Conservation (phyloP, 257 asterid species). For the Apocynum venetum region DNA sequence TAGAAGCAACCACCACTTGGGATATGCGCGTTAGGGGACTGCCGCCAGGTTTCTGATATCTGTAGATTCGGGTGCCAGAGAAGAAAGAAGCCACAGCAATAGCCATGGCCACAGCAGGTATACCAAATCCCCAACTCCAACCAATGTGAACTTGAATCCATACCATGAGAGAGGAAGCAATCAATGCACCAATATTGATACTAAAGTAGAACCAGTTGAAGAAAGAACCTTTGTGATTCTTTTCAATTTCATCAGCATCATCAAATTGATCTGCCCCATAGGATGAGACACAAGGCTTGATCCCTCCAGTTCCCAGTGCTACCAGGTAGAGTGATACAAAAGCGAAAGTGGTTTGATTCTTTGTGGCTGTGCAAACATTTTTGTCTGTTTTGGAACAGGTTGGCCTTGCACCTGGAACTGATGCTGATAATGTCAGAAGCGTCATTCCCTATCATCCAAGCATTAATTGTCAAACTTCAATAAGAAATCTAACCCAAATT, state of each 20-base stretch:
- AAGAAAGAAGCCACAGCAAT: conserved; percentile 34
- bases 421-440: conserved; percentile 33
- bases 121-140: conserved; percentile 35
- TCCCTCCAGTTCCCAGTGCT: conserved; percentile 41
- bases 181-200: conserved; percentile 36
- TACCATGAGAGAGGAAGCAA: conserved; percentile 35
- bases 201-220: conserved; percentile 42
- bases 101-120: conserved; percentile 39
- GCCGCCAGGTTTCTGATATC: conserved; percentile 42
- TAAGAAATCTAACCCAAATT: neutral
- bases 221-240: conserved; percentile 21
- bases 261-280: conserved; percentile 37
- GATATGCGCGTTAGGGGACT: conserved; percentile 37
- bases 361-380: conserved; percentile 17
- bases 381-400: conserved; percentile 22
- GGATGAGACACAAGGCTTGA: conserved; percentile 37
- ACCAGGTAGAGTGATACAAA: conserved; percentile 30
- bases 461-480: neutral
- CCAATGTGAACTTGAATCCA: conserved; percentile 34
- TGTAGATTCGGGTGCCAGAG: conserved; percentile 26
- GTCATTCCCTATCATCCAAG: conserved; percentile 32
- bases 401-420: conserved; percentile 30
- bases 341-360: conserved; percentile 22
- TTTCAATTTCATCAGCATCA: conserved; percentile 33
- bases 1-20: conserved; percentile 36